Evolutionary conservation across 371 early-diverging fungal species (phyloP), one percentile per base, ranked within the genome.

Genomic region (Choanephora cucurbitarum): DNA sequence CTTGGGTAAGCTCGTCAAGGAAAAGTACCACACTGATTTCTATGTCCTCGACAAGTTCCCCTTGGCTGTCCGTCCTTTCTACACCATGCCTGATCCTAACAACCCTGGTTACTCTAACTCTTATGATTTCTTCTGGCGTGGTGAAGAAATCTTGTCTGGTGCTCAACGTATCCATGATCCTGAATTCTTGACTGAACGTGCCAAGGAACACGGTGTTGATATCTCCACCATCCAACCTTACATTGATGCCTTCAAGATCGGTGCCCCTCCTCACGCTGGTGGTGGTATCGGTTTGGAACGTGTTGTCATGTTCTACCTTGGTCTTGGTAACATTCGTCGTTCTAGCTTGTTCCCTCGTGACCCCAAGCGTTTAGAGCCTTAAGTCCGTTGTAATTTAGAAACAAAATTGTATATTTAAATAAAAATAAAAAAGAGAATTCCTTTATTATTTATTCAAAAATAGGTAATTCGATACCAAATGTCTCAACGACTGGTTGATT

Each of bases 11-110:
- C 79, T 99, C 23, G 94, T 99, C 58, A 91, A 90, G 68, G 91
- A 93, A 55, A 95, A 95, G 82, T 96, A 97, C 77, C 77, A 89
- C 62, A 97, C 97, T 28, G 99, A 99, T 79, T 97, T 99, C 61
- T 99, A 94, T 85, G 96, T 99, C 70, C 79, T 99, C 52, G 98
- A 98, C 87, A 99, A 99, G 80, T 99, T 99, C 91, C 99, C 99
- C 37, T 77, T 92, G 56, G 87, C 74, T 5, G 91, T 96, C 23
- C 89, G 99, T 50, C 98, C 99, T 24, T 99, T 99, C 88, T 99
- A 99, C 87, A 99, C 99, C 23, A 98, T 98, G 94, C 96, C 96
- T 32, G 95, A 98, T 78, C 91, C 97, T 24, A 65, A 80, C 28
- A 77, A 89, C 60, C 86, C 89, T 52, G 84, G 84, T 52, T 97